Conservation (phyloP, 2,329 filamentous ascomycete genomes). For the Cladosporium halotolerans region DNA sequence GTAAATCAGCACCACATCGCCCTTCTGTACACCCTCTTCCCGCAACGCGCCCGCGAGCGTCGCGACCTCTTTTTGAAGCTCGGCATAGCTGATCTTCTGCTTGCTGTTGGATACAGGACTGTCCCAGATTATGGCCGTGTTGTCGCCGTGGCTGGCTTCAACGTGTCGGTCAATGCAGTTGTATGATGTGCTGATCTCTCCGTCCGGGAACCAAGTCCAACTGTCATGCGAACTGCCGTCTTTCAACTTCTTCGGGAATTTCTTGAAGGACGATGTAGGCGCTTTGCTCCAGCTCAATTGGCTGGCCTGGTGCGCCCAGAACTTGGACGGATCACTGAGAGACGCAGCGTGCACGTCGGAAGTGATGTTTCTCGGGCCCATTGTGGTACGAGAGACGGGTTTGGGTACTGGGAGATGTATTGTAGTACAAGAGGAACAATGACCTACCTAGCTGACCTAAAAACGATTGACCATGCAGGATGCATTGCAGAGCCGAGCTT, state of each 20-base stretch:
- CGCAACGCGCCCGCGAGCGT: conserved; percentile 72
- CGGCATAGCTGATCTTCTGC: conserved; percentile 65
- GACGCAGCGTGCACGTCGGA: conserved; percentile 30
- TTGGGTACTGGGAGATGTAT: not conserved
- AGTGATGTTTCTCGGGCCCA: conserved; percentile 25
- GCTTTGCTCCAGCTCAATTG: conserved; percentile 75
- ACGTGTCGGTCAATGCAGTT: conserved; percentile 91
- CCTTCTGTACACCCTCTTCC: conserved; percentile 73
- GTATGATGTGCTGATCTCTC: conserved; percentile 84
- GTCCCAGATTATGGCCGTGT: conserved; percentile 77
- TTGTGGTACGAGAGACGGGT: not conserved
- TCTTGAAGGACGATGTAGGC: conserved; percentile 57
- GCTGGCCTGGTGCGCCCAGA: conserved; percentile 47
- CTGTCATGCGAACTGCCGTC: conserved; percentile 60
- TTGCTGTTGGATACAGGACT: conserved; percentile 73
- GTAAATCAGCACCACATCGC: conserved; percentile 85
- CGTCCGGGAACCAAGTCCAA: conserved; percentile 88
- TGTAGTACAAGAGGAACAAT: not conserved
- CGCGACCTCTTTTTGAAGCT: conserved; percentile 74
- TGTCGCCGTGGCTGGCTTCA: conserved; percentile 65
- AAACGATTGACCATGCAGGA: not conserved
- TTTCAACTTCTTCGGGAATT: conserved; percentile 56
- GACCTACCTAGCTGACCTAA: not conserved
- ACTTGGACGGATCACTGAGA: conserved; percentile 29
- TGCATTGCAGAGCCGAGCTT: conserved; percentile 8